A percentile compares a stretch with the other conserved stretches of the same genome.
These are phyloP conservation scores for Aristolochia californica DNA, from an alignment of 164 flowering plant genomes.

Conservation along the genomic window DNA sequence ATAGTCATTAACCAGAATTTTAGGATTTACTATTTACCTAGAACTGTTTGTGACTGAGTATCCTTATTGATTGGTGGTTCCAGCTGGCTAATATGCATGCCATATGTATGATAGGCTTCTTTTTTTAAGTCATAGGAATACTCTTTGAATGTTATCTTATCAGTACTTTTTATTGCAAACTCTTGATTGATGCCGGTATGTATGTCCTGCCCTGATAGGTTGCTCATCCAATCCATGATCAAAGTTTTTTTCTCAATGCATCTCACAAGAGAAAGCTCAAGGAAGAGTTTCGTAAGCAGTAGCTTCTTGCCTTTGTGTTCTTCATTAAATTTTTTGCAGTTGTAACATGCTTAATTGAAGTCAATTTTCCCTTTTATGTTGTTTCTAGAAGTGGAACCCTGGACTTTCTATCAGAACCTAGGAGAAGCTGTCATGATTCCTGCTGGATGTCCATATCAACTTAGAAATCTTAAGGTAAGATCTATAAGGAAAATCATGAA, in stretches of 20 bases:
- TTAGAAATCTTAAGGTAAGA: constrained; percentile 53
- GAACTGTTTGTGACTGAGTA: constrained; percentile 10
- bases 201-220: constrained; percentile 28
- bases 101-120: constrained; percentile 19
- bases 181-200: background rate
- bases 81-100: background rate
- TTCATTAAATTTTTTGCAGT: background rate
- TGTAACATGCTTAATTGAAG: background rate
- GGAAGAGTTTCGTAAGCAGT: constrained; percentile 32
- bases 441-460: constrained; percentile 80
- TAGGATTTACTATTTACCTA: too few species aligned
- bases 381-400: constrained; percentile 58
- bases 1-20: too few species aligned
- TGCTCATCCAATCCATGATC: constrained; percentile 44
- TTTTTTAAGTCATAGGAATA: background rate
- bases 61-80: background rate
- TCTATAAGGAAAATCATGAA: too few species aligned
- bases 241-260: constrained; percentile 26
- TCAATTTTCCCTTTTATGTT: background rate
- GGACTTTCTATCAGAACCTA: constrained; percentile 59
- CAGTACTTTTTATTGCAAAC: background rate
- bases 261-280: constrained; percentile 40
- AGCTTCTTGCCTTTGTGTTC: background rate
- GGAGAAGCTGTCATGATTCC: constrained; percentile 79
- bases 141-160: background rate